Base-by-base conservation (phyloP, 495 filamentous ascomycete genomes). In the Penicillium cinerascens region DNA sequence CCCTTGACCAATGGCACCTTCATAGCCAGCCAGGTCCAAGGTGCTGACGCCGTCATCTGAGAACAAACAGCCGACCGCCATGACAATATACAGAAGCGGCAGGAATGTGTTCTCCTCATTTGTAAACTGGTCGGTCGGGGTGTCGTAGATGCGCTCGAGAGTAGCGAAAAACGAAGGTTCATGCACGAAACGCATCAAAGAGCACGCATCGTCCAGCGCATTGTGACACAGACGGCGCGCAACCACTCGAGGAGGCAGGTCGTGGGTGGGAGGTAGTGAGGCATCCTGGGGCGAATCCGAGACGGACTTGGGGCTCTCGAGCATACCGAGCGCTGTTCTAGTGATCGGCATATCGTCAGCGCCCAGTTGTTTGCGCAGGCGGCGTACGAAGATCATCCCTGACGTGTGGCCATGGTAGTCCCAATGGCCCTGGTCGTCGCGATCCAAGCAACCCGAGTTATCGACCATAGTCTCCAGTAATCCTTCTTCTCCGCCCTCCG, bases 321-420 rank as follows among this genome's bases (percentile, higher is more conserved):
- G 71, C 59, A 77, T 66, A 8, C 75, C 59, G 37, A 60, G 61
- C 17, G 10, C 10, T 13, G 65, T 36, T 36, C 61, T 60, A 7
- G 61, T 55, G 3, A 73, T 63, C 0, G 74, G 69, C 16, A 86
- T 56, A 42, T 88, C 78, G 6, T 60, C 36, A 5, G 63, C 60
- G n/a, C 90, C 83, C 52, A 96, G 86, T 64, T 96, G 88, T 59
- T 91, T 88, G 51, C 89, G 84, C 79, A 98, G 83, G 35, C 88
- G 82, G 55, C 82, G 78, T 44, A 96, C 78, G 69, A 96, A 97
- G 52, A 89, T 87, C 42, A 92, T 77, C 0, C 93, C 91, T 4
- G 93, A 98, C 0, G 92, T 96, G 52, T 89, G 89, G 37, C 93
- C 93, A 63, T 93, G 88, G 59, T 95, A 98, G 64, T 97, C 93